Evolutionary conservation across 148 eudicot genomes (phyloP).

Genomic region (Vaccinium myrtillus): DNA sequence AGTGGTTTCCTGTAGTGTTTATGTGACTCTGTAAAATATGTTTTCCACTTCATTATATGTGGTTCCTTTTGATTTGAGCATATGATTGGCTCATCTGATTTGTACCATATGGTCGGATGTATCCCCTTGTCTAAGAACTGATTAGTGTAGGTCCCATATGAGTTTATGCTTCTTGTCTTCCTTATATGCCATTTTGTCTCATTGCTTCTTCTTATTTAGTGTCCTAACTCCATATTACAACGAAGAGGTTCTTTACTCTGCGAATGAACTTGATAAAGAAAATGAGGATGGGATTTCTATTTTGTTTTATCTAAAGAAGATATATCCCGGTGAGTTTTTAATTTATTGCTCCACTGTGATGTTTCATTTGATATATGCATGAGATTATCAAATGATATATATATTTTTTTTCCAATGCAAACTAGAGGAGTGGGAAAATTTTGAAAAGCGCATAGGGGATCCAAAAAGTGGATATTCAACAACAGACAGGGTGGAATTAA

Average conservation of each 20-base stretch:
- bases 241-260: constrained; percentile 96
- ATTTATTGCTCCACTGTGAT: constrained; percentile 11
- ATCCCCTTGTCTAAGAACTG: background rate
- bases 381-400: background rate
- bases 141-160: background rate
- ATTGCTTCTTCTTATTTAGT: constrained; percentile 39
- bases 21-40: background rate
- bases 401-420: constrained; percentile 15
- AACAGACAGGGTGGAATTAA: constrained; percentile 58
- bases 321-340: constrained; percentile 79
- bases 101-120: constrained; percentile 1
- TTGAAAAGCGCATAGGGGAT: constrained; percentile 56
- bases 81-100: background rate
- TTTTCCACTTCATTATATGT: background rate
- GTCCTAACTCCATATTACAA: constrained; percentile 94
- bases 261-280: constrained; percentile 73
- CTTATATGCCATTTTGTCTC: background rate
- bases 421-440: constrained; percentile 88
- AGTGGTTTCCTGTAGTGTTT: background rate
- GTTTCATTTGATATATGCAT: constrained; percentile 10
- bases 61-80: background rate
- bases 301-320: constrained; percentile 89
- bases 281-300: constrained; percentile 95
- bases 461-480: constrained; percentile 44
- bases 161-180: constrained; percentile 3